Percentiles rank a stretch among this genome's conserved stretches.
phyloP scores from a whole-genome alignment of 345 rosid genomes.

The Brassica incana region DNA sequence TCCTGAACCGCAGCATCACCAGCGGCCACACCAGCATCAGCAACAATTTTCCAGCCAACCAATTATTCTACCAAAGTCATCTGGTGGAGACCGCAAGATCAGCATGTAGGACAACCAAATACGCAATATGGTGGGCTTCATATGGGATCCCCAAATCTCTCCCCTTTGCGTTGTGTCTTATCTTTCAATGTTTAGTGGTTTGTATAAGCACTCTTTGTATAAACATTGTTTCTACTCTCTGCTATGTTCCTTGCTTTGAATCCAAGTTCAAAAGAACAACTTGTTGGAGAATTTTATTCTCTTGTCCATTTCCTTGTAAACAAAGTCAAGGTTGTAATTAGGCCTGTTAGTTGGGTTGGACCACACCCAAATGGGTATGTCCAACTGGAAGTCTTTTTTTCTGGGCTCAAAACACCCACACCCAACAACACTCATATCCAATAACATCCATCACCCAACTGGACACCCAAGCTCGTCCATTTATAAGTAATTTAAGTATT shows the following conservation, averaged over 20 bases:
- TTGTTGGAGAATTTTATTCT: not conserved
- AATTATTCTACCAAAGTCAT: slow-evolving; percentile 62
- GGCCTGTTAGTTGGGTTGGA: no score
- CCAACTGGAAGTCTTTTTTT: no score
- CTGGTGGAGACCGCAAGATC: slow-evolving; percentile 62
- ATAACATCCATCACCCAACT: no score
- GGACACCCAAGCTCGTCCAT: no score
- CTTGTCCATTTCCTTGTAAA: not conserved
- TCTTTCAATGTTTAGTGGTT: no score
- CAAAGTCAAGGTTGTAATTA: slow-evolving; percentile 19
- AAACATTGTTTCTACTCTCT: not conserved
- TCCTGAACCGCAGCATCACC: slow-evolving; percentile 71
- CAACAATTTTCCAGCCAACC: slow-evolving; percentile 78
- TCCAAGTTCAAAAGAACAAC: not conserved
- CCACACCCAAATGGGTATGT: no score
- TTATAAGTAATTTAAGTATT: no score
- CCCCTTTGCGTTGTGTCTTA: slow-evolving; percentile 41
- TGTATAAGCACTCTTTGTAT: no score
- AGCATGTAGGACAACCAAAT: slow-evolving; percentile 1
- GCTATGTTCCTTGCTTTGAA: not conserved
- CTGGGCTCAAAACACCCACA: no score
- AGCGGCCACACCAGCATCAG: slow-evolving; percentile 48
- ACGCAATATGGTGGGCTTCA: slow-evolving; percentile 53
- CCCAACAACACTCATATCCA: no score
- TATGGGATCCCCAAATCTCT: slow-evolving; percentile 52